Percentiles rank a stretch among this genome's conserved stretches.
Conservation (phyloP, 257 asterid genomes). For the Ballota nigra region DNA sequence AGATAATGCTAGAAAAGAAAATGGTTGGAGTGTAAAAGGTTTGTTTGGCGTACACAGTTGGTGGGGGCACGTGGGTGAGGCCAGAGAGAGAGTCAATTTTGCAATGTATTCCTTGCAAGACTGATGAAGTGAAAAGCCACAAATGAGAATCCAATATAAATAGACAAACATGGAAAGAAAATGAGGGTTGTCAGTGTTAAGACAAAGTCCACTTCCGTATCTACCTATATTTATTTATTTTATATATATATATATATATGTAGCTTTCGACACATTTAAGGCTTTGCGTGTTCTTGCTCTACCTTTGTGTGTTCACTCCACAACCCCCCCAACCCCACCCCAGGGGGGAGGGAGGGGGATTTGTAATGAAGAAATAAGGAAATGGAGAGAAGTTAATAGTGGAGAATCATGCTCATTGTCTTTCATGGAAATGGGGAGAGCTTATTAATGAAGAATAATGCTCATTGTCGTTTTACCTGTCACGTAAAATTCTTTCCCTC, state of each 20-base stretch:
- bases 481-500: not conserved
- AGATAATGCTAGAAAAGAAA: not conserved
- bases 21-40: slow-evolving; percentile 29
- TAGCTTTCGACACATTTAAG: slow-evolving; percentile 64
- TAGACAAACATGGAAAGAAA: slow-evolving; percentile 37
- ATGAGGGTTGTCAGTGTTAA: slow-evolving; percentile 29
- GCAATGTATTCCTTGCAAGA: slow-evolving; percentile 8
- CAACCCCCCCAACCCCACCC: not conserved
- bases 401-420: slow-evolving; percentile 9
- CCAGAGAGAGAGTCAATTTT: slow-evolving; percentile 19
- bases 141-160: slow-evolving; percentile 38
- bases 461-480: not conserved
- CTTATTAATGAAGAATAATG: slow-evolving; percentile 1
- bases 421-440: slow-evolving; percentile 9
- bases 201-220: slow-evolving; percentile 13
- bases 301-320: slow-evolving; percentile 19
- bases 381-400: not conserved
- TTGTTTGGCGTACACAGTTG: slow-evolving; percentile 29
- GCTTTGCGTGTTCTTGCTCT: slow-evolving; percentile 69
- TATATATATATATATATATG: not conserved
- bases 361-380: not conserved
- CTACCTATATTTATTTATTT: not conserved
- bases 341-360: not conserved
- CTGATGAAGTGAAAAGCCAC: slow-evolving; percentile 34
- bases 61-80: slow-evolving; percentile 44